Percentiles rank a stretch among this genome's conserved stretches.
phyloP scores from a whole-genome alignment of 1,284 basidiomycete genomes.

The Earliella scabrosa region DNA sequence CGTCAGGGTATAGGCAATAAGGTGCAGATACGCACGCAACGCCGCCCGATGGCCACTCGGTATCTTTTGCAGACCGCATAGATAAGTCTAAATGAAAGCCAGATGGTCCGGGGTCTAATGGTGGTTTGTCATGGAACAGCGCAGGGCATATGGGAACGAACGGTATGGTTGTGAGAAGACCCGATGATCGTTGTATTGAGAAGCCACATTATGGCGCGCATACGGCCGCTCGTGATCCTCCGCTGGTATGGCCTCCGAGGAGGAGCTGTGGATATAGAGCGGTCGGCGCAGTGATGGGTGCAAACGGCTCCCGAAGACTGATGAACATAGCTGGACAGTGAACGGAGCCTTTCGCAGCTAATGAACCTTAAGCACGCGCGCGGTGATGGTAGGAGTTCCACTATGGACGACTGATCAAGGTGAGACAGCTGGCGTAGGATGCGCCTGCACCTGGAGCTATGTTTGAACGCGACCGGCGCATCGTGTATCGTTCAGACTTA shows the following conservation, averaged over 20 bases:
- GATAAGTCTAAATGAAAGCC: slow-evolving; percentile 2
- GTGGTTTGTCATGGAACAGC: background rate
- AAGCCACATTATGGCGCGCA: no score
- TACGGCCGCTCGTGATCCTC: background rate
- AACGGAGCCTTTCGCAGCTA: no score
- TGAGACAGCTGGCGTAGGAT: background rate
- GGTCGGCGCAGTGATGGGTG: background rate
- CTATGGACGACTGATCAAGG: background rate
- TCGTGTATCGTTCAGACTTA: no score
- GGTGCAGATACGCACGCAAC: slow-evolving; percentile 3
- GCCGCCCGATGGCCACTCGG: background rate
- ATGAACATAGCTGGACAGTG: background rate
- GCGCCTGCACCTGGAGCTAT: background rate
- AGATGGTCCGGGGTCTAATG: background rate
- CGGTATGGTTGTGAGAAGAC: no score
- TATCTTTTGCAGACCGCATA: background rate
- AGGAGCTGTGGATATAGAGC: background rate
- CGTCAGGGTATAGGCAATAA: slow-evolving; percentile 11
- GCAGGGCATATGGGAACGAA: background rate
- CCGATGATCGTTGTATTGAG: no score
- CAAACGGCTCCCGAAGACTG: no score
- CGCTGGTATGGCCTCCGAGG: background rate
- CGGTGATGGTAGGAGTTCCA: background rate
- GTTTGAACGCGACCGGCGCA: background rate
- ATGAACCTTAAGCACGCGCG: background rate